phyloP scores from a whole-genome alignment of 306 rosid genomes.

The Albizia julibrissin region DNA sequence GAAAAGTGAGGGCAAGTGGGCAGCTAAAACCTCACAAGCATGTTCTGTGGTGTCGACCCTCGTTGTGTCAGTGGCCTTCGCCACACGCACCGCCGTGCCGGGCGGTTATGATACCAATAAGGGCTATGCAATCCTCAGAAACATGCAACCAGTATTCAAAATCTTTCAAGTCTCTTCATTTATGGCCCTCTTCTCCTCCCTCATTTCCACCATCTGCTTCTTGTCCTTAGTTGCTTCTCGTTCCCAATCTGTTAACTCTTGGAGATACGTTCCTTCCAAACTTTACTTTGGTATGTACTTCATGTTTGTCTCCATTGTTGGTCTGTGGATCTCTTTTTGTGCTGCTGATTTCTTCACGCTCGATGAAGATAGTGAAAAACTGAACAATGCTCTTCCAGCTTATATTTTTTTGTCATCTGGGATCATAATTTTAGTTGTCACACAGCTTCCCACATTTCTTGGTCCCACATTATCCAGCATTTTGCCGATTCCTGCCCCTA shows the following conservation, averaged over 20 bases:
- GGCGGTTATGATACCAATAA: not conserved
- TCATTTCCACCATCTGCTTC: not conserved
- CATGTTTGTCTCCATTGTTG: not conserved
- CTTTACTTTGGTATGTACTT: not conserved
- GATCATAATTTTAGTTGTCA: not conserved
- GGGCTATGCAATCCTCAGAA: not conserved
- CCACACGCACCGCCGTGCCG: not conserved
- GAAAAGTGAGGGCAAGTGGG: not conserved
- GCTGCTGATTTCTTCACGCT: not conserved
- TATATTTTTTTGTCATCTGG: not conserved
- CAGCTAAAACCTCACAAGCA: not conserved
- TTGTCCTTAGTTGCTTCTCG: not conserved
- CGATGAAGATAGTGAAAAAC: not conserved
- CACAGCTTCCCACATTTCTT: not conserved
- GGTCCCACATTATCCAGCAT: not conserved
- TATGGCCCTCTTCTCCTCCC: not conserved
- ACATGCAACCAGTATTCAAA: not conserved
- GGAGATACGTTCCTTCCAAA: not conserved
- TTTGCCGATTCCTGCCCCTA: not conserved
- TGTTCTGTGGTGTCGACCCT: not conserved
- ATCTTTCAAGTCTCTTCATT: not conserved
- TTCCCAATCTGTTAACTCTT: not conserved
- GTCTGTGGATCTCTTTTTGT: not conserved
- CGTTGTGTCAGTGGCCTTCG: not conserved
- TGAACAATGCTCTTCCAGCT: not conserved